These are phyloP conservation scores for Diplotaxis tenuifolia DNA, from an alignment of 345 rosid species.

Conservation along the genomic window DNA sequence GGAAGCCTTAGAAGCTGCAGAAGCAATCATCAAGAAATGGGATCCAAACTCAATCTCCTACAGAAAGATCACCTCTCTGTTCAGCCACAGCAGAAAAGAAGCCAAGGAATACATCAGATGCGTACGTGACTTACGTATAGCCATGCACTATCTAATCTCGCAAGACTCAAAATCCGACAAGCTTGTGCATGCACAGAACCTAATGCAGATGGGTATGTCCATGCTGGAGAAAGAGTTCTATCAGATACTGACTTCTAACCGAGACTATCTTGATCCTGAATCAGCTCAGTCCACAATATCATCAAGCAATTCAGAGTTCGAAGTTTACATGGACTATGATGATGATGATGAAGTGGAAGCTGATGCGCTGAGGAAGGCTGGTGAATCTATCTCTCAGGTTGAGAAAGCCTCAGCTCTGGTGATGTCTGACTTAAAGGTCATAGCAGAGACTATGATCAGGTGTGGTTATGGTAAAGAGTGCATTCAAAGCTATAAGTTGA, in stretches of 20 bases:
- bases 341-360: conserved; percentile 25
- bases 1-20: conserved; percentile 48
- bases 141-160: conserved; percentile 58
- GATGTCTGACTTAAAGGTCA: conserved; percentile 58
- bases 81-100: conserved; percentile 46
- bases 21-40: conserved; percentile 62
- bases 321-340: conserved; percentile 16
- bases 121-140: conserved; percentile 44
- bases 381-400: conserved; percentile 42
- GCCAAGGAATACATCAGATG: conserved; percentile 48
- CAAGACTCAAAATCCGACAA: conserved; percentile 39
- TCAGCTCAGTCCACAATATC: conserved; percentile 50
- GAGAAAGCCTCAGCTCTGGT: conserved; percentile 40
- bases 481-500: conserved; percentile 43
- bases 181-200: conserved; percentile 54
- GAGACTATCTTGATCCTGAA: conserved; percentile 49
- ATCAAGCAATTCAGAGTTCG: conserved; percentile 36
- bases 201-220: conserved; percentile 62
- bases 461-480: conserved; percentile 80
- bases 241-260: conserved; percentile 42
- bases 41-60: conserved; percentile 40
- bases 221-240: conserved; percentile 58
- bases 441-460: conserved; percentile 72
- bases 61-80: conserved; percentile 40
- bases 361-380: conserved; percentile 37